Percentiles rank a stretch among this genome's conserved stretches.
Evolutionary conservation across 2,329 filamentous ascomycete genomes (phyloP).

Genomic region (Cryphonectria carpinicola): DNA sequence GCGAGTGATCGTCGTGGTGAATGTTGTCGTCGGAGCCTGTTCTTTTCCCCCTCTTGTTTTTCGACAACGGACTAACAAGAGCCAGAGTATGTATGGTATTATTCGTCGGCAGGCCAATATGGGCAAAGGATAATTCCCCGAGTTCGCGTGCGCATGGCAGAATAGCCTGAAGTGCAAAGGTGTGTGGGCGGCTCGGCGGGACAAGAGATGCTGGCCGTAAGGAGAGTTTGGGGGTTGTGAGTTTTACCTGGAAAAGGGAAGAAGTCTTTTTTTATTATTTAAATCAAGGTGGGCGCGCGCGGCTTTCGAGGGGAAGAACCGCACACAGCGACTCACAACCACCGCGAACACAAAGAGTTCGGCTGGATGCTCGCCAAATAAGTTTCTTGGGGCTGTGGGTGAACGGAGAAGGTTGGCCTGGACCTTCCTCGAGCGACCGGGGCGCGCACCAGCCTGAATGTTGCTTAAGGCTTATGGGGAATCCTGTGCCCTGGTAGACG

Average conservation of each 20-base stretch:
- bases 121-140: constrained; percentile 15
- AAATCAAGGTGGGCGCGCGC: neutral
- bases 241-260: neutral
- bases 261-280: neutral
- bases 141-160: constrained; percentile 25
- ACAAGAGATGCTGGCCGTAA: constrained; percentile 17
- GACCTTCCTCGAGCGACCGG: no score
- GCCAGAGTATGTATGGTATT: neutral
- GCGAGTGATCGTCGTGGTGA: neutral
- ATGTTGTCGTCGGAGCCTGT: neutral
- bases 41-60: neutral
- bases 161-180: constrained; percentile 20
- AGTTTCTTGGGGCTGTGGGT: neutral
- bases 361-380: neutral
- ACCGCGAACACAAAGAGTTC: neutral
- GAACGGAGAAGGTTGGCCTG: neutral
- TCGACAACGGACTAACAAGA: neutral
- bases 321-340: neutral
- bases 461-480: constrained; percentile 5
- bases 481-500: neutral
- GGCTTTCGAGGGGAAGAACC: neutral
- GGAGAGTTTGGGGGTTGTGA: constrained; percentile 16
- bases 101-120: constrained; percentile 19
- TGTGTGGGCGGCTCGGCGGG: constrained; percentile 12
- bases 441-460: constrained; percentile 6